Conservation (phyloP, 2,329 filamentous ascomycete species). For the Aspergillus glaucus region DNA sequence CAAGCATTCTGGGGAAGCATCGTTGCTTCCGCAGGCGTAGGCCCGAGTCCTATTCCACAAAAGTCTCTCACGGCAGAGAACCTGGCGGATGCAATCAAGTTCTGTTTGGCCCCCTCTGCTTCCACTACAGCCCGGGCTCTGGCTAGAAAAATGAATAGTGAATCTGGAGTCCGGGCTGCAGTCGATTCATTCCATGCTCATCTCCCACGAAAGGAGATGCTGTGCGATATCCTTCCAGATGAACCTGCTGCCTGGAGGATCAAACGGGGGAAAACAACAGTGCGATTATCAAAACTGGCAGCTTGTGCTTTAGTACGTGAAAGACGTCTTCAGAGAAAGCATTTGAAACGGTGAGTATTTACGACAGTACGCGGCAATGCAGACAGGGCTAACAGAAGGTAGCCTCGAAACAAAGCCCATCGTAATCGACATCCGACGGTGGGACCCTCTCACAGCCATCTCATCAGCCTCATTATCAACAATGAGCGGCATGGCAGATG, state of each 20-base stretch:
- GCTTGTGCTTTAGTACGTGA: conserved; percentile 18
- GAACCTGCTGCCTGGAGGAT: conserved; percentile 25
- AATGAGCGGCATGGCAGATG: conserved; percentile 19
- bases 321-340: conserved; percentile 11
- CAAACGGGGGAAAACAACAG: conserved; percentile 3
- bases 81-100: conserved; percentile 42
- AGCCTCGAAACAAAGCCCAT: conserved; percentile 25
- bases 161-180: conserved; percentile 37
- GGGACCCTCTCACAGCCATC: conserved; percentile 26
- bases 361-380: too few relatives aligned
- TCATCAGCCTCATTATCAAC: conserved; percentile 20
- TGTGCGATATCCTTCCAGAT: conserved; percentile 18
- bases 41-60: conserved; percentile 44
- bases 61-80: conserved; percentile 40
- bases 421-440: conserved; percentile 27
- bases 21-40: conserved; percentile 45
- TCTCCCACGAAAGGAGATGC: conserved; percentile 19
- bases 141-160: conserved; percentile 33
- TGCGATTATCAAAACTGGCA: conserved; percentile 19
- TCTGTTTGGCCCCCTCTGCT: conserved; percentile 36
- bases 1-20: conserved; percentile 52
- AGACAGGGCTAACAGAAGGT: background rate
- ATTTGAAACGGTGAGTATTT: conserved; percentile 16
- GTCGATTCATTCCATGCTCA: conserved; percentile 42
- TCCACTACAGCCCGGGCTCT: conserved; percentile 32